Conservation (phyloP, 768 basidiomycete genomes). For the Mycena belliarum region DNA sequence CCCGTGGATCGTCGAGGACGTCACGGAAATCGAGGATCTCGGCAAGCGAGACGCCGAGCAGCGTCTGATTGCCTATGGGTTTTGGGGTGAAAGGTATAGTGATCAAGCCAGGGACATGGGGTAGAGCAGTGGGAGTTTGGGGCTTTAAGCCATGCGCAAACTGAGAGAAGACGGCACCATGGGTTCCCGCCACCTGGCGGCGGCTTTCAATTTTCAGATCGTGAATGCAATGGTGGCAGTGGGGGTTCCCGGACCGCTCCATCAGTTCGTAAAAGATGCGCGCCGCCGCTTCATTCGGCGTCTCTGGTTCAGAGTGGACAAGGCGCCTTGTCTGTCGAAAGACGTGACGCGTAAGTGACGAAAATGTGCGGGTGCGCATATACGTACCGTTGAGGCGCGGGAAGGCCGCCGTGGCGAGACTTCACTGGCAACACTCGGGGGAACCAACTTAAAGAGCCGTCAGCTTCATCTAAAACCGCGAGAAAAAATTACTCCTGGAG, state of each 20-base stretch:
- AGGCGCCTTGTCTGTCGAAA: neutral
- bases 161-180: slow-evolving; percentile 11
- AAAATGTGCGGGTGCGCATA: neutral
- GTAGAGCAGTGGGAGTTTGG: slow-evolving; percentile 11
- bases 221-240: slow-evolving; percentile 12
- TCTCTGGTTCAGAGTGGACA: neutral
- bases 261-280: slow-evolving; percentile 11
- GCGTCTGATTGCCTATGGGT: neutral
- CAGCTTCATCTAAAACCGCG: neutral
- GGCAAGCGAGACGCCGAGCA: slow-evolving; percentile 17
- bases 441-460: slow-evolving; percentile 8
- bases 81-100: slow-evolving; percentile 22
- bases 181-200: slow-evolving; percentile 7
- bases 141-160: slow-evolving; percentile 17
- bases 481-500: slow-evolving; percentile 13
- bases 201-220: slow-evolving; percentile 18
- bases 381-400: neutral
- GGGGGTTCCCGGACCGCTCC: neutral
- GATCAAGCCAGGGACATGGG: slow-evolving; percentile 1
- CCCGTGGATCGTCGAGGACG: slow-evolving; percentile 15
- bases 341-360: neutral
- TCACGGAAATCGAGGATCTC: slow-evolving; percentile 21
- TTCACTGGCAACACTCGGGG: neutral
- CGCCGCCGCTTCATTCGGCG: neutral
- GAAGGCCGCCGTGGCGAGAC: neutral